Conservation (phyloP, 148 eudicot species). For the Camellia granthamiana region DNA sequence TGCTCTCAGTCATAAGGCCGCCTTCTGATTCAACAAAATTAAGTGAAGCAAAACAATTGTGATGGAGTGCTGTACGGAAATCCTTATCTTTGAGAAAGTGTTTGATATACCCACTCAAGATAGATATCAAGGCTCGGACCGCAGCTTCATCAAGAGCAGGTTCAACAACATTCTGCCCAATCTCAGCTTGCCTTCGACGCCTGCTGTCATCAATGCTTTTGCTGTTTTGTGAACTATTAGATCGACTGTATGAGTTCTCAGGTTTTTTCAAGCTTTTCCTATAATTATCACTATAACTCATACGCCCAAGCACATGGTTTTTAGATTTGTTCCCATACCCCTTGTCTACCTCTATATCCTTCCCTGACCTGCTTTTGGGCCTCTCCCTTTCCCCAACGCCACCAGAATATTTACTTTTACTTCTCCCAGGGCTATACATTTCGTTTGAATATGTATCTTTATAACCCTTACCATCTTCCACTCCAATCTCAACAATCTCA, state of each 20-base stretch:
- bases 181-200: slow-evolving; percentile 14
- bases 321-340: slow-evolving; percentile 11
- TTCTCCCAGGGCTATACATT: slow-evolving; percentile 22
- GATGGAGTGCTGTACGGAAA: slow-evolving; percentile 36
- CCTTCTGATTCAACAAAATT: slow-evolving; percentile 31
- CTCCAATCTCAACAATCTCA: slow-evolving; percentile 30
- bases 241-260: slow-evolving; percentile 10
- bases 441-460: slow-evolving; percentile 33
- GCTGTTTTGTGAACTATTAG: slow-evolving; percentile 8
- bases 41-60: slow-evolving; percentile 38
- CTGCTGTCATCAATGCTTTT: slow-evolving; percentile 20
- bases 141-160: slow-evolving; percentile 50
- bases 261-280: slow-evolving; percentile 20
- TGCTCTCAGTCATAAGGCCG: slow-evolving; percentile 31
- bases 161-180: slow-evolving; percentile 22
- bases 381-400: slow-evolving; percentile 15
- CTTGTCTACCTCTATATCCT: slow-evolving; percentile 18
- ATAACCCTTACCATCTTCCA: slow-evolving; percentile 13
- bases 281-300: slow-evolving; percentile 7
- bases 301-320: slow-evolving; percentile 3
- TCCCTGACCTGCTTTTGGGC: slow-evolving; percentile 13
- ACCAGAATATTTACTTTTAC: slow-evolving; percentile 11
- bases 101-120: slow-evolving; percentile 36
- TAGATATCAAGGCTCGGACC: slow-evolving; percentile 43
- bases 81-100: slow-evolving; percentile 36